phyloP scores from a whole-genome alignment of 2,329 filamentous ascomycete genomes.

The Colletotrichum tofieldiae region DNA sequence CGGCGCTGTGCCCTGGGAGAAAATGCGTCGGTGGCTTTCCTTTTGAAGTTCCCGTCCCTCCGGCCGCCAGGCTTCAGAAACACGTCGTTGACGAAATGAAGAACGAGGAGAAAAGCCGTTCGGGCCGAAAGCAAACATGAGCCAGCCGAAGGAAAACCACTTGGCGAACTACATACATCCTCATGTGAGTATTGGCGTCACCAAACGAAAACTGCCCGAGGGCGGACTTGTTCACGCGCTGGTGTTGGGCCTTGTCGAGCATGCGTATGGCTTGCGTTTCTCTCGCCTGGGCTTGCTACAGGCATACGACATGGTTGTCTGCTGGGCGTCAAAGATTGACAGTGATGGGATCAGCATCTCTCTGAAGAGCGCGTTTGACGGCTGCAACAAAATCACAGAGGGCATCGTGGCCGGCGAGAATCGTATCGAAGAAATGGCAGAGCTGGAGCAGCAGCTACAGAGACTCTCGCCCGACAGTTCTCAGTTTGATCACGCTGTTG shows the following conservation, averaged over 20 bases:
- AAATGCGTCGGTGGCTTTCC: neutral
- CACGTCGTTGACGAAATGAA: constrained; percentile 6
- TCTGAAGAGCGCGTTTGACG: constrained; percentile 1
- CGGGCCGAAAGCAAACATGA: fast-evolving
- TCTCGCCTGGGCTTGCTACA: constrained; percentile 17
- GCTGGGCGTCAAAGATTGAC: constrained; percentile 10
- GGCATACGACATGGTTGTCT: constrained; percentile 18
- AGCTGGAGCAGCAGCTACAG: constrained; percentile 1
- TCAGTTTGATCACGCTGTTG: neutral
- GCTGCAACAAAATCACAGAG: neutral
- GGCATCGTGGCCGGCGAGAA: neutral
- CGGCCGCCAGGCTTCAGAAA: neutral
- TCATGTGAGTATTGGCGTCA: neutral
- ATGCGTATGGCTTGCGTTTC: neutral
- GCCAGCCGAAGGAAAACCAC: neutral
- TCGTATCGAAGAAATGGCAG: neutral
- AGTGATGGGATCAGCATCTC: neutral
- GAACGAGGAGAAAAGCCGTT: neutral
- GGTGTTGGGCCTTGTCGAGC: neutral
- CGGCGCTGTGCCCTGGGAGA: neutral
- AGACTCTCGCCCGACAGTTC: neutral
- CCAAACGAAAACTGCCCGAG: neutral
- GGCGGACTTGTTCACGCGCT: neutral
- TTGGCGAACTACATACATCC: constrained; percentile 11
- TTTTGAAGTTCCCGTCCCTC: constrained; percentile 11